Evolutionary conservation across 2,329 filamentous ascomycete species (phyloP).

Genomic region (Penicillium corylophilum): DNA sequence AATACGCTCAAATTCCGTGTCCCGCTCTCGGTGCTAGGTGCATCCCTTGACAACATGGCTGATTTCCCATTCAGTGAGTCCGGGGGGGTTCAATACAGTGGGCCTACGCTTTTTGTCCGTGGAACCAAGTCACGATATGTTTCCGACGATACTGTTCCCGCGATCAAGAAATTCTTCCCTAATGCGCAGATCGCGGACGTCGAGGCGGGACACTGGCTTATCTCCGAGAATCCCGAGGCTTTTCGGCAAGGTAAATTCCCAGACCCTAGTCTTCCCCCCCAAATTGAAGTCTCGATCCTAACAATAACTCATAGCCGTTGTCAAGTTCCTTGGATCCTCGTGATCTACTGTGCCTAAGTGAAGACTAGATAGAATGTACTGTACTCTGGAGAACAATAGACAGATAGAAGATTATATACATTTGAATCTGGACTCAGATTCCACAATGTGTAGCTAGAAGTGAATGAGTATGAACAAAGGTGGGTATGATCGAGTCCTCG

Average conservation of each 20-base stretch:
- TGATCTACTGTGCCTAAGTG: background rate
- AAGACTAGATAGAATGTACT: background rate
- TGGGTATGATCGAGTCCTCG: background rate
- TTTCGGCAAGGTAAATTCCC: conserved; percentile 36
- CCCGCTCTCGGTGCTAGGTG: conserved; percentile 69
- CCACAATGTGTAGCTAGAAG: background rate
- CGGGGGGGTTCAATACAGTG: conserved; percentile 65
- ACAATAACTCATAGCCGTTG: conserved; percentile 28
- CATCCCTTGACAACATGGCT: conserved; percentile 70
- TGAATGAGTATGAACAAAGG: background rate
- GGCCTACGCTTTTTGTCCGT: conserved; percentile 73
- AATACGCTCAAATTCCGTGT: conserved; percentile 71
- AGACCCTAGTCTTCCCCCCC: background rate
- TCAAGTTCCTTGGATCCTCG: conserved; percentile 33
- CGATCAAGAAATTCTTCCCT: conserved; percentile 45
- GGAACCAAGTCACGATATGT: conserved; percentile 44
- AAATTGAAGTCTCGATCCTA: background rate
- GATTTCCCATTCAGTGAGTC: conserved; percentile 86
- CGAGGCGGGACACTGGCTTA: conserved; percentile 47
- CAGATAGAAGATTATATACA: background rate
- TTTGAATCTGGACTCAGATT: background rate
- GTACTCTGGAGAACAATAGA: background rate
- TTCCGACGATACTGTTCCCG: conserved; percentile 39
- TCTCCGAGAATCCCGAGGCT: conserved; percentile 46
- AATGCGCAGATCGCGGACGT: conserved; percentile 41